Evolutionary conservation across 1,139 yeast species (phyloP).

Genomic region (Debaryomyces udenii): DNA sequence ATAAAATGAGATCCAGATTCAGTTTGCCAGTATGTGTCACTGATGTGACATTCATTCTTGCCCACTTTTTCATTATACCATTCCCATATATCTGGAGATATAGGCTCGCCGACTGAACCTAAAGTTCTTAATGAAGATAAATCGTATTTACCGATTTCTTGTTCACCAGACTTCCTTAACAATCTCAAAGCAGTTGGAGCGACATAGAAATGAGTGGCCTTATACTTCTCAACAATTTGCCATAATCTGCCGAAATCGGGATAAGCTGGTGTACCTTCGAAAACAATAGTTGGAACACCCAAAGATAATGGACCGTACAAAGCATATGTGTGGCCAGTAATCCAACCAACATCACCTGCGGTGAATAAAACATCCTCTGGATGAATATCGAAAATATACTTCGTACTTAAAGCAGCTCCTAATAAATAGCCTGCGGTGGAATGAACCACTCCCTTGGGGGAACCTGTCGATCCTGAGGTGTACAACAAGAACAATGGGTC

Average conservation of each 20-base stretch:
- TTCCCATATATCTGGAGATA: conserved; percentile 97
- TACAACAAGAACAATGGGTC: conserved; percentile 92
- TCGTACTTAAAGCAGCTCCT: conserved; percentile 94
- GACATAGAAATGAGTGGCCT: conserved; percentile 94
- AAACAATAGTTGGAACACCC: conserved; percentile 90
- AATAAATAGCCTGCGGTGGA: conserved; percentile 91
- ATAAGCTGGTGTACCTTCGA: conserved; percentile 98
- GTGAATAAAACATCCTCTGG: conserved; percentile 88
- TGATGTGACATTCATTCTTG: conserved; percentile 78
- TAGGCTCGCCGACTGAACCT: conserved; percentile 99
- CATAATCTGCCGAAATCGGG: conserved; percentile 97
- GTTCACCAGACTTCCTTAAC: conserved; percentile 91
- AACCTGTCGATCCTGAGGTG: conserved; percentile 96
- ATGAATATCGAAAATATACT: conserved; percentile 90
- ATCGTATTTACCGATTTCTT: conserved; percentile 82
- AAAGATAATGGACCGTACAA: conserved; percentile 88
- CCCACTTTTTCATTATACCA: conserved; percentile 97
- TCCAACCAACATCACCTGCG: conserved; percentile 99
- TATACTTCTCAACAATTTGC: conserved; percentile 92
- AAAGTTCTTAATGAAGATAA: conserved; percentile 88
- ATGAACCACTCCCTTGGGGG: conserved; percentile 98
- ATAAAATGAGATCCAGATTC: conserved; percentile 96
- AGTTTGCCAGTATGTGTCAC: conserved; percentile 99
- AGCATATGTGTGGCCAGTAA: conserved; percentile 97
- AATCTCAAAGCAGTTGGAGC: conserved; percentile 98